Evolutionary conservation across 345 rosid species (phyloP), one percentile per base, ranked within the genome.

Genomic region (Rhodamnia argentea): DNA sequence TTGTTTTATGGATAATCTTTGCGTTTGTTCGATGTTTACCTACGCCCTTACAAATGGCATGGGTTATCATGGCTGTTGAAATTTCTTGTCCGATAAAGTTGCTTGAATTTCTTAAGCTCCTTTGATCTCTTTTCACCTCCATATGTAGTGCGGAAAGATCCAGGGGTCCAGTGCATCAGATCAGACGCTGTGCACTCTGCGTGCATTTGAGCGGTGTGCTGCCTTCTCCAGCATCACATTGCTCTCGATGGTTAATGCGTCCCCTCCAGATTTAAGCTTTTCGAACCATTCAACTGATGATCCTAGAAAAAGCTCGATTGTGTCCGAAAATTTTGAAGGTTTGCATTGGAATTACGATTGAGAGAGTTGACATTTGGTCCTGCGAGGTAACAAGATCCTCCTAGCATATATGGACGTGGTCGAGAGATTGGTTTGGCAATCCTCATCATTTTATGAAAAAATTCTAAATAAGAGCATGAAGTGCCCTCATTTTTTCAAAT

Each of bases 1-100:
- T 70, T 18, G 47, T 32, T 70, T 62, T 70, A 9, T 18, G 9
- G 22, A 10, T 37, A 0, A 37, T 40, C 24, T 10, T 18, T 32
- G 47, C 78, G 0, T 10, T 64, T 10, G 8, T 0, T 64, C 44
- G 4, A 32, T 20, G 6, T 0, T 16, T 64, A 2, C 16, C 24
- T 64, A 18, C 32, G 32, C 64, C 14, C 64, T 29, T 27, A 59
- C 64, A 26, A 26, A 11, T 0, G 9, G 70, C 70, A 13, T 59
- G 29, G 6, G 13, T 13, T 60, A 37, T 15, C 37, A 27, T 29
- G 22, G 75, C 75, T 27, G 7, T 27, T 15, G 74, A 8, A 37
- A 37, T 37, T 70, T 44, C 18, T 44, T 16, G 47, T 40, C 47
- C 24, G 16, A 0, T 23, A 5, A 70, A 70, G 20, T 40, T 40